phyloP scores from a whole-genome alignment of 176 grass and related monocot species.

The Ampelocalamus luodianensis region DNA sequence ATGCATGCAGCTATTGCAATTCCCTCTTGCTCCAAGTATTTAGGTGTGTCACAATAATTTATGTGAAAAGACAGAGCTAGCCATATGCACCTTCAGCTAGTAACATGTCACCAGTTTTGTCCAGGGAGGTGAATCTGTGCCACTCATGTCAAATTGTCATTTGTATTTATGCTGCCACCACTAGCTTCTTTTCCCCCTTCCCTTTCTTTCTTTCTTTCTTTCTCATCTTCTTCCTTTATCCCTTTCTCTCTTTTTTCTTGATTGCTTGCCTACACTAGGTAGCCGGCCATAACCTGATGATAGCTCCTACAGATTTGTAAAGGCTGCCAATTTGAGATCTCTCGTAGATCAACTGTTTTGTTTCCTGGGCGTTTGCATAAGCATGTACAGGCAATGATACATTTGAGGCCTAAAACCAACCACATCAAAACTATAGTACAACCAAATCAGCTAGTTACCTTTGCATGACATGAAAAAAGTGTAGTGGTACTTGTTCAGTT shows the following conservation, averaged over 20 bases:
- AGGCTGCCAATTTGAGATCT: conserved; percentile 51
- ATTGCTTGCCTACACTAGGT: conserved; percentile 46
- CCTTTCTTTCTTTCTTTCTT: neutral
- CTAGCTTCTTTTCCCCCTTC: conserved; percentile 16
- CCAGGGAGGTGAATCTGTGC: conserved; percentile 44
- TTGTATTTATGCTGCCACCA: conserved; percentile 50
- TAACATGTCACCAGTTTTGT: conserved; percentile 30
- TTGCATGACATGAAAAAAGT: conserved; percentile 56
- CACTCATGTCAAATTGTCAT: conserved; percentile 41
- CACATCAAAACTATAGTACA: conserved; percentile 45
- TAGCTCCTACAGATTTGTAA: conserved; percentile 49
- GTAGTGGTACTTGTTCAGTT: conserved; percentile 63
- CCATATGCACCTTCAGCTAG: conserved; percentile 38
- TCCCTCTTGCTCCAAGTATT: conserved; percentile 35
- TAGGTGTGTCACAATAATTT: conserved; percentile 36
- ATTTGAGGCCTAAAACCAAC: conserved; percentile 45
- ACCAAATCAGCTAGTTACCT: conserved; percentile 50
- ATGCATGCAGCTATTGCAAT: conserved; percentile 3
- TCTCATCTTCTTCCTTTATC: neutral
- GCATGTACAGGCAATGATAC: conserved; percentile 52
- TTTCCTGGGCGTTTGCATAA: conserved; percentile 43
- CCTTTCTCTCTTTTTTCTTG: conserved; percentile 1
- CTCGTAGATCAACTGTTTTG: conserved; percentile 37
- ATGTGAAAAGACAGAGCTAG: conserved; percentile 7
- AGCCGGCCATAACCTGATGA: conserved; percentile 5